Percentiles rank a stretch among this genome's conserved stretches.
phyloP scores from a whole-genome alignment of 192 early-diverging fungal genomes.

The Backusella liffmaniae region DNA sequence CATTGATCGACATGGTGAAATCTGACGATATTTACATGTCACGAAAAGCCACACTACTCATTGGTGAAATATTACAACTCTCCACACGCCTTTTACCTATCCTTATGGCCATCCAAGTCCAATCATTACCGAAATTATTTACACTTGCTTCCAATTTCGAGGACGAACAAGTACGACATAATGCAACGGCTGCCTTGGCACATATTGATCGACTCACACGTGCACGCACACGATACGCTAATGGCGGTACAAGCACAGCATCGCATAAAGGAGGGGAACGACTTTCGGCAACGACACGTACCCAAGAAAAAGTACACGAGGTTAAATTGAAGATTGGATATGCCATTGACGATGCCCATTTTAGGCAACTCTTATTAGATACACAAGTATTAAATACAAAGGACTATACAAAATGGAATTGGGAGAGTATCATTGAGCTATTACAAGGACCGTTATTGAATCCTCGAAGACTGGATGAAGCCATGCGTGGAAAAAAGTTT shows the following conservation, averaged over 20 bases:
- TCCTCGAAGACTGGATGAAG: slow-evolving; percentile 73
- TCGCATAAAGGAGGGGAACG: slow-evolving; percentile 18
- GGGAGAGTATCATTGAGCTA: slow-evolving; percentile 72
- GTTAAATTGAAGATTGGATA: slow-evolving; percentile 58
- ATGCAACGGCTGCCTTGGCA: slow-evolving; percentile 68
- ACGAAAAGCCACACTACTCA: slow-evolving; percentile 64
- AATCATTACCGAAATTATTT: slow-evolving; percentile 75
- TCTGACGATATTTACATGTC: slow-evolving; percentile 58
- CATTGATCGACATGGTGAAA: slow-evolving; percentile 69
- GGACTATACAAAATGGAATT: slow-evolving; percentile 78
- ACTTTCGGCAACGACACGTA: slow-evolving; percentile 19
- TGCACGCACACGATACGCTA: slow-evolving; percentile 38
- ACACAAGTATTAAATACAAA: slow-evolving; percentile 70
- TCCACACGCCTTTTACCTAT: slow-evolving; percentile 66
- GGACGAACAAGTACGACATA: slow-evolving; percentile 70
- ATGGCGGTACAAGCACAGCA: slow-evolving; percentile 8
- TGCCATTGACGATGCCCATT: slow-evolving; percentile 72
- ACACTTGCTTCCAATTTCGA: slow-evolving; percentile 72
- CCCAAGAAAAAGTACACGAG: slow-evolving; percentile 48
- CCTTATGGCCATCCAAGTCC: slow-evolving; percentile 47
- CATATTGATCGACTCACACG: slow-evolving; percentile 71
- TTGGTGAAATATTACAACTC: slow-evolving; percentile 75
- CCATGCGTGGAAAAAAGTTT: slow-evolving; percentile 66
- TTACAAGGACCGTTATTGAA: slow-evolving; percentile 77
- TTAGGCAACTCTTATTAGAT: slow-evolving; percentile 64